Base-by-base conservation (phyloP, 352 stramenopile genomes). In the Phytopythium sindhum region DNA sequence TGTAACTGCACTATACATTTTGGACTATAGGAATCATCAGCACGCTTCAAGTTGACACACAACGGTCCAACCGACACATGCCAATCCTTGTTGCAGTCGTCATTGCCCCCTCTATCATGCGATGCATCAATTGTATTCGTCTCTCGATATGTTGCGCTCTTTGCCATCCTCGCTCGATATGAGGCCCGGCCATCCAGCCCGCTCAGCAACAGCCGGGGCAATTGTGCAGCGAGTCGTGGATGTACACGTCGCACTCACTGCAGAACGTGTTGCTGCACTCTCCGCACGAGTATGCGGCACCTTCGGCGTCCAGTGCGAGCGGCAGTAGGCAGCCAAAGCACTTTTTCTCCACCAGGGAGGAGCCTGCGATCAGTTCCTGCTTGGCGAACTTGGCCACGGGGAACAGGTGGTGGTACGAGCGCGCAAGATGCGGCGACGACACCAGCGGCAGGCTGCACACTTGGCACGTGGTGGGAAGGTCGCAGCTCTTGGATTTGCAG, bases 391-490 rank as follows among this genome's bases (percentile, higher is more conserved):
- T 96, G 55, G 86, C 78, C 11, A 99, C 92, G 4, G 97, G 97
- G 69, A 99, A 99, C 57, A 99, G 84, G 77, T 99, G 97, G 74
- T 99, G 97, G 80, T 99, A 99, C 8, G 92, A 98, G 24, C 97
- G 82, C 63, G 97, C 96, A 19, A 99, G 83, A 70, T 99, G 97
- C n/a, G 97, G 95, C 44, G 96, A 98, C 58, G 97, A 92, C 35
- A 95, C 96, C n/a, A 99, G 80, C 64, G 97, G 93, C 57, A 99
- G 71, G 64, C 96, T 97, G 78, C 97, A 99, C 28, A 99, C 95
- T 61, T 96, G 86, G 81, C 97, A 99, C 60, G 96, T 94, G 1
- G 88, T 97, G 24, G 97, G 97, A 7, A 99, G 74, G 65, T 99
- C 96, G 42, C 94, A 97, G 69, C 88, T 96, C 72, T 98, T 97